phyloP scores from a whole-genome alignment of 495 filamentous ascomycete genomes.

The Hypoxylon fragiforme region DNA sequence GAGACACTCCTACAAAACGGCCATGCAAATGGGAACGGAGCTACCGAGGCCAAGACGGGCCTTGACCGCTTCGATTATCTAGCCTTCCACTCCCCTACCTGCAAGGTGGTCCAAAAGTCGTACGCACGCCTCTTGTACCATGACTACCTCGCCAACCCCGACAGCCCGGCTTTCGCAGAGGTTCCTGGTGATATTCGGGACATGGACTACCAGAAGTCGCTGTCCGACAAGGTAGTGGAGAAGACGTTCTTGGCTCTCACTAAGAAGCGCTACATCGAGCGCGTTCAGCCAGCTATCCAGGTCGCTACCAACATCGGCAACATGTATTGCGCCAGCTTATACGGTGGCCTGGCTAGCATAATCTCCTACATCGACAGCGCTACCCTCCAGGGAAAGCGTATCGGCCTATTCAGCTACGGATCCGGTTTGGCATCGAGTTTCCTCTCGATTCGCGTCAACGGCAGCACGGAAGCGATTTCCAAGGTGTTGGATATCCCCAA shows the following conservation, averaged over 20 bases:
- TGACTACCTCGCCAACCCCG: constrained; percentile 82
- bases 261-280: constrained; percentile 93
- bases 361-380: constrained; percentile 70
- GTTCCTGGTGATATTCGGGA: constrained; percentile 85
- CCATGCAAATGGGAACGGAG: constrained; percentile 58
- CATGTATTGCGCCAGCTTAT: constrained; percentile 98
- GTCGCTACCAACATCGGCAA: constrained; percentile 95
- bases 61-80: constrained; percentile 96
- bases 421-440: constrained; percentile 87
- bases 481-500: constrained; percentile 80
- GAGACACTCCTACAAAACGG: constrained; percentile 70
- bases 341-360: constrained; percentile 78
- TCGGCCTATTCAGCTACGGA: constrained; percentile 94
- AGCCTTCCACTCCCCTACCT: constrained; percentile 93
- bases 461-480: constrained; percentile 72
- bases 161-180: constrained; percentile 76
- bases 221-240: constrained; percentile 92
- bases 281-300: constrained; percentile 81
- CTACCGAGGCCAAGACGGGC: constrained; percentile 63
- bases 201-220: constrained; percentile 79
- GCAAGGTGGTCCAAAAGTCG: constrained; percentile 95
- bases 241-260: constrained; percentile 94
- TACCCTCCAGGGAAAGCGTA: constrained; percentile 76
- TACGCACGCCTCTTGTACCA: constrained; percentile 96
- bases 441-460: constrained; percentile 83